A percentile compares a stretch with the other conserved stretches of the same genome.
Evolutionary conservation across 2,329 filamentous ascomycete genomes (phyloP).

Genomic region (Aspergillus fumigatiaffinis): DNA sequence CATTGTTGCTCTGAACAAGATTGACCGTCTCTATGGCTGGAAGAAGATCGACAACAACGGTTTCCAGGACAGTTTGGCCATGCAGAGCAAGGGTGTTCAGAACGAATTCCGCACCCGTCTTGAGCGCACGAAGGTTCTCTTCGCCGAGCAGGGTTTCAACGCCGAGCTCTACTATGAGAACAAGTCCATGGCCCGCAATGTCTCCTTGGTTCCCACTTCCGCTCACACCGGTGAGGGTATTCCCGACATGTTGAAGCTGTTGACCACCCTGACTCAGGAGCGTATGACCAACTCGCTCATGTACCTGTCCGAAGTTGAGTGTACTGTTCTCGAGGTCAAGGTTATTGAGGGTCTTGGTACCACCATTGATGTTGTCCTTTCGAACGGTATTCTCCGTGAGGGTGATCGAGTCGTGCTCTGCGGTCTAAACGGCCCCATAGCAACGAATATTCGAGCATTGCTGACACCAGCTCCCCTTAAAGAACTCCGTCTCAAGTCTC

Average conservation of each 20-base stretch:
- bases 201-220: slow-evolving; percentile 95
- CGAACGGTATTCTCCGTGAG: slow-evolving; percentile 90
- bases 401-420: slow-evolving; percentile 93
- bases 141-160: slow-evolving; percentile 97
- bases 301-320: slow-evolving; percentile 97
- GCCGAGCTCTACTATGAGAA: slow-evolving; percentile 96
- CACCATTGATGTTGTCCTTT: slow-evolving; percentile 94
- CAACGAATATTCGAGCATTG: slow-evolving; percentile 90
- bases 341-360: slow-evolving; percentile 98
- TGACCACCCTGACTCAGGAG: slow-evolving; percentile 88
- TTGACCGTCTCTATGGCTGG: slow-evolving; percentile 98
- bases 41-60: slow-evolving; percentile 98
- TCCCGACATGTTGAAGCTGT: slow-evolving; percentile 95
- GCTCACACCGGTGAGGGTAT: slow-evolving; percentile 99
- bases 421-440: slow-evolving; percentile 93
- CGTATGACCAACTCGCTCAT: slow-evolving; percentile 96
- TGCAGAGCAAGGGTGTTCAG: slow-evolving; percentile 90
- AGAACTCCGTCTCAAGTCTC: slow-evolving; percentile 90
- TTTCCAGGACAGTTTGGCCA: slow-evolving; percentile 83
- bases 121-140: slow-evolving; percentile 86
- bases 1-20: slow-evolving; percentile 98
- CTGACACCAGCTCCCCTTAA: slow-evolving; percentile 90
- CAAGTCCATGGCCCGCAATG: slow-evolving; percentile 90
- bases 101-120: slow-evolving; percentile 91
- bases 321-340: slow-evolving; percentile 97